phyloP scores from a whole-genome alignment of 345 rosid species.

The Euphorbia tirucalli region DNA sequence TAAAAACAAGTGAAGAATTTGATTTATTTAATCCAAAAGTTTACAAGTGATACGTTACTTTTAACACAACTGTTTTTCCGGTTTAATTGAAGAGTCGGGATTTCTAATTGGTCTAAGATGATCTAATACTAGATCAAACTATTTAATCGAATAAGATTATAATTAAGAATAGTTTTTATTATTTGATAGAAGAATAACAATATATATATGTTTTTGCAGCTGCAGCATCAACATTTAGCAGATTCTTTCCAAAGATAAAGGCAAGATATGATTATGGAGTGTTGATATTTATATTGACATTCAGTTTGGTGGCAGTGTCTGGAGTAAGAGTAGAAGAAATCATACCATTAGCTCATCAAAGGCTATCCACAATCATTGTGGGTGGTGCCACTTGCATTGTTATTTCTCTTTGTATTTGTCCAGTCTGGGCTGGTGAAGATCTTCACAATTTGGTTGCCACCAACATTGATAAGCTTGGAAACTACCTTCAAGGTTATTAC shows the following conservation, averaged over 20 bases:
- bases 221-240: constrained; percentile 24
- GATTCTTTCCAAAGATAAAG: constrained; percentile 40
- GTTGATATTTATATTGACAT: constrained; percentile 36
- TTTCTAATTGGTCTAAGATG: no score
- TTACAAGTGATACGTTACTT: no score
- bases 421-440: constrained; percentile 36
- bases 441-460: constrained; percentile 27
- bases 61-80: no score
- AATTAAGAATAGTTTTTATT: no score
- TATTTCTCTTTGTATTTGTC: constrained; percentile 23
- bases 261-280: constrained; percentile 45
- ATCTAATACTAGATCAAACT: no score
- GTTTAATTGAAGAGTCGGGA: no score
- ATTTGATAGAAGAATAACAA: no score
- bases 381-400: constrained; percentile 30
- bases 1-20: no score
- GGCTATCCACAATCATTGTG: constrained; percentile 21
- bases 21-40: no score
- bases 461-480: constrained; percentile 28
- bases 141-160: no score
- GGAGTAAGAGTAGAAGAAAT: constrained; percentile 26
- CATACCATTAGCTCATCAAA: constrained; percentile 18
- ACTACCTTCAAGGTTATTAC: constrained; percentile 23
- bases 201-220: constrained; percentile 20
- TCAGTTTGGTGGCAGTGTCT: constrained; percentile 32